Base-by-base conservation (phyloP, 148 eudicot species). In the Rhododendron kiyosumense region DNA sequence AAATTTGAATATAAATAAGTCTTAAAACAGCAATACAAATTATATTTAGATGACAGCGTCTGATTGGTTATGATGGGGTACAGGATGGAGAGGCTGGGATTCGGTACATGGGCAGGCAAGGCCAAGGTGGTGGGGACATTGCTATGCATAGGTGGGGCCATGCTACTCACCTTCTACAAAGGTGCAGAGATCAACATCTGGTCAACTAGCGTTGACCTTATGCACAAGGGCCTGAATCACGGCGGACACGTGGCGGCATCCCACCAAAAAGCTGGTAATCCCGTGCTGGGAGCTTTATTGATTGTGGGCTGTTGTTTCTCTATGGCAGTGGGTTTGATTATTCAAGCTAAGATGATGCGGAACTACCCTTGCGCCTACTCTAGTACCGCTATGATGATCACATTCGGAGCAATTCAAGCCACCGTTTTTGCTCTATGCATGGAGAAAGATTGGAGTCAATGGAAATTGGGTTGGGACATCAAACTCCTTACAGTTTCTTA, bases 401-500 rank as follows among this genome's bases (percentile, higher is more conserved):
- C 80, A 5, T 88, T 91, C 92, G 95, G 91, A 57, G 65, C 94
- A 15, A 52, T 94, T 51, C 98, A 93, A 80, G 52, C 91, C 5
- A 36, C 87, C 63, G 87, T 41, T 1, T 91, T 85, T 71, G 93
- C 94, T 7, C 30, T 92, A 1, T 89, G 91, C 81, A 78, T 82
- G 13, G 93, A 94, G 74, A 90, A 89, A 85, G 88, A 93, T 41
- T 92, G 90, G 96, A 86, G 46, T 2, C 85, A 88, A 4, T 96
- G 98, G 98, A 90, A 86, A 81, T 82, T 96, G 88, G 96, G 96
- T 13, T 93, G 97, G 97, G 81, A 96, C 82, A 87, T 96, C 54
- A 92, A 92, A 51, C 93, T 96, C 9, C 89, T 93, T 15, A 78
- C 92, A 0, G 92, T 86, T 20, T 74, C 89, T 14, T 93, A 90